Conservation (phyloP, 176 grass and related monocot species). For the Zizania latifolia region DNA sequence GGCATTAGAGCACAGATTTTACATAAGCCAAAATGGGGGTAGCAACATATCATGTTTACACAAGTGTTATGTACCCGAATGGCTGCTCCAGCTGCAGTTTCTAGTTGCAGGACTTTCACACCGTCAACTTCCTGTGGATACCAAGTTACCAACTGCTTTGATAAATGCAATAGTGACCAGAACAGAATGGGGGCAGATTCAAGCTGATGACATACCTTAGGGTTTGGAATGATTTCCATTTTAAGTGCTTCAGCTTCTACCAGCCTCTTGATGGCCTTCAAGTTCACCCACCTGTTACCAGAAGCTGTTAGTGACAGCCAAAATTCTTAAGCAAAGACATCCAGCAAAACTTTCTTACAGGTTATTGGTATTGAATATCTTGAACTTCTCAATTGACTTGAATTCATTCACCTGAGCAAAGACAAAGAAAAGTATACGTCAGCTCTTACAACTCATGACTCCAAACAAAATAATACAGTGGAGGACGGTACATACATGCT, state of each 20-base stretch:
- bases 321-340: not conserved
- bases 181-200: not conserved
- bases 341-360: constrained; percentile 48
- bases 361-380: constrained; percentile 99
- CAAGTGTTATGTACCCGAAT: constrained; percentile 58
- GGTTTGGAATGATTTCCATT: constrained; percentile 99
- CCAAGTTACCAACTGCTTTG: constrained; percentile 34
- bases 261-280: constrained; percentile 98
- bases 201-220: constrained; percentile 45
- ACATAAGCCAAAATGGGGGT: not conserved
- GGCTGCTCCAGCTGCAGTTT: constrained; percentile 95
- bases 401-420: constrained; percentile 68
- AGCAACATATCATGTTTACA: not conserved
- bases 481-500: constrained; percentile 62
- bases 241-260: constrained; percentile 97
- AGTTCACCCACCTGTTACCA: constrained; percentile 90
- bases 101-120: constrained; percentile 84
- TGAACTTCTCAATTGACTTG: constrained; percentile 99
- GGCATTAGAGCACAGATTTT: not conserved
- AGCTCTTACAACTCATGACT: not conserved
- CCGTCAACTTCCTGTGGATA: constrained; percentile 85
- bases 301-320: constrained; percentile 19
- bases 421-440: constrained; percentile 6
- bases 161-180: not conserved
- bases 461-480: not conserved